Base-by-base conservation (phyloP, 1,284 basidiomycete species). In the Moniliophthora roreri region DNA sequence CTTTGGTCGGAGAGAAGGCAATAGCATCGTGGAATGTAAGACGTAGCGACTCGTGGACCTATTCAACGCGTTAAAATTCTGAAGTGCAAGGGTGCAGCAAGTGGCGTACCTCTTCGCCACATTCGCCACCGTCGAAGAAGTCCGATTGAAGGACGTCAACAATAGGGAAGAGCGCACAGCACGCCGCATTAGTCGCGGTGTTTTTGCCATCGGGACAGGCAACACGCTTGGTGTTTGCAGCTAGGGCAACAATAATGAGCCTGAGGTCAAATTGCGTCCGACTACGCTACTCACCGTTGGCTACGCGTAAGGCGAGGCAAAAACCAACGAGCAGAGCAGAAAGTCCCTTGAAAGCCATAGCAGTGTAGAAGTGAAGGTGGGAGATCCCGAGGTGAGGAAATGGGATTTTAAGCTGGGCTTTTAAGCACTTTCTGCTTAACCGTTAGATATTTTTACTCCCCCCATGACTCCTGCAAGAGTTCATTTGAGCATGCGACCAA, bases 11-110 rank as follows among this genome's bases (percentile, higher is more conserved):
- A 9, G 74, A 74, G 58, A 69, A 72, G 3, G 71, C 75, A 47
- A 75, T 73, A 20, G 72, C 74, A 42, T 77, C 75, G 61, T 77
- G 75, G 67, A 77, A 76, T 8, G 73, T 66, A 28, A 77, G 62
- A 45, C 75, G 71, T 37, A 77, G 62, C 24, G 73, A 67, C 49
- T 73, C 73, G 60, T 74, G 75, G 5, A 61, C 63, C 59, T 67
- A 13, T 7, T 4, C 8, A 54, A 2, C 4, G 6, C n/a, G 20
- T 44, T 13, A 40, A 16, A 9, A 10, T 18, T 3, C 16, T 16
- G 36, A 37, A 3, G 2, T 40, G 3, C 41, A 4, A 37, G 2
- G 18, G 10, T 38, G 44, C 9, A 38, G 46, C 49, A 38, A 52
- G 55, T 23, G 38, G 37, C 48, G 1, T 23, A 68, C 69, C 24